phyloP scores from a whole-genome alignment of 2,329 filamentous ascomycete species.

The Phialophora verrucosa region DNA sequence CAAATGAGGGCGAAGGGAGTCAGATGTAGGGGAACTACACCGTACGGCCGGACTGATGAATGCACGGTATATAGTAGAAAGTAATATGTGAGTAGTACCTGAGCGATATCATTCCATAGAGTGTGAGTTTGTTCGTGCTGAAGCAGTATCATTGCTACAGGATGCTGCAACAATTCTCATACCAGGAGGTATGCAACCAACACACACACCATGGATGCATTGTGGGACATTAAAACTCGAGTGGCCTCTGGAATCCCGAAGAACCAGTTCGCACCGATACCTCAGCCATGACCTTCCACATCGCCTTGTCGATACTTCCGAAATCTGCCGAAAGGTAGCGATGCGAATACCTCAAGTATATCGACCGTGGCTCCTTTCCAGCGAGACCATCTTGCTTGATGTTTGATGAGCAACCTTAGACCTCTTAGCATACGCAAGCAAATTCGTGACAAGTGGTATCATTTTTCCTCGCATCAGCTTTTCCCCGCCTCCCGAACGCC shows the following conservation, averaged over 20 bases:
- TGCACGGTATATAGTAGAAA: not conserved
- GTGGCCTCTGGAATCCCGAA: not conserved
- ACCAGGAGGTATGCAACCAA: not conserved
- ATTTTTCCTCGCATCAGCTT: constrained; percentile 9
- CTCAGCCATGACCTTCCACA: not conserved
- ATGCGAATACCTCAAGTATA: constrained; percentile 5
- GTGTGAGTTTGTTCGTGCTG: not conserved
- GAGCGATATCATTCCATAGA: not conserved
- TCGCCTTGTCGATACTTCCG: not conserved
- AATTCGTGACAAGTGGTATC: constrained; percentile 23
- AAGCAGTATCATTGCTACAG: not conserved
- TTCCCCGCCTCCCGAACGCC: constrained; percentile 4
- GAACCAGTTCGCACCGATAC: not conserved
- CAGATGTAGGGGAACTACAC: not conserved
- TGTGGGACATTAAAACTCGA: not conserved
- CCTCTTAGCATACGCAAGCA: constrained; percentile 31
- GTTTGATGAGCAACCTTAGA: constrained; percentile 30
- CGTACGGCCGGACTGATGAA: not conserved
- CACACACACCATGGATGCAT: not conserved
- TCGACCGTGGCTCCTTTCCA: constrained; percentile 15
- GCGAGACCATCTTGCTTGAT: constrained; percentile 14
- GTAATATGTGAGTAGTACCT: not conserved
- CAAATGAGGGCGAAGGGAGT: not conserved
- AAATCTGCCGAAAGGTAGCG: not conserved
- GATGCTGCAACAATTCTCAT: not conserved